Evolutionary conservation across 2,329 filamentous ascomycete genomes (phyloP).

Genomic region (Colletotrichum endophyticum): DNA sequence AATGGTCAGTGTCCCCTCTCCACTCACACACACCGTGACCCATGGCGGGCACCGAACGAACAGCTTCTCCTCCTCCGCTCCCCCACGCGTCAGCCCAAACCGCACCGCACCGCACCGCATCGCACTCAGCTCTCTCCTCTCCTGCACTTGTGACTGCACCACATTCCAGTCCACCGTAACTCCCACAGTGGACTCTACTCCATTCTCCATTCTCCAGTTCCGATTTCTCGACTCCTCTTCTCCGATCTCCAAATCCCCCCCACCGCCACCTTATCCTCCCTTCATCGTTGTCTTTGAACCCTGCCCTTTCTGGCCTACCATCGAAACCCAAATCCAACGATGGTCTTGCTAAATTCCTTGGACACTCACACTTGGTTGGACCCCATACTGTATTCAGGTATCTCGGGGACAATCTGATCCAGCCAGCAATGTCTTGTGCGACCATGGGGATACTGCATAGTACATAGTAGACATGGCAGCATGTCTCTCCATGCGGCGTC

Average conservation of each 20-base stretch:
- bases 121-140: neutral
- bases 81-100: neutral
- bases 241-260: neutral
- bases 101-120: neutral
- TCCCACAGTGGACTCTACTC: neutral
- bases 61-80: neutral
- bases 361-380: neutral
- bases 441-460: neutral
- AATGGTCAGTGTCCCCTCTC: neutral
- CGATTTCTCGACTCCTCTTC: neutral
- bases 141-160: neutral
- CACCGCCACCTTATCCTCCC: neutral
- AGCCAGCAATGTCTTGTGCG: neutral
- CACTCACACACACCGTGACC: neutral
- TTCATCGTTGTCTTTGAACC: neutral
- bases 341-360: neutral
- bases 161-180: neutral
- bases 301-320: neutral
- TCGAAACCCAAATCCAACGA: neutral
- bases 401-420: neutral
- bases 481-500: neutral
- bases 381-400: neutral
- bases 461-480: neutral
- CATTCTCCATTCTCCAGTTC: neutral
- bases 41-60: neutral